Evolutionary conservation across 257 asterid genomes (phyloP).

Genomic region (Hygrophila difformis): DNA sequence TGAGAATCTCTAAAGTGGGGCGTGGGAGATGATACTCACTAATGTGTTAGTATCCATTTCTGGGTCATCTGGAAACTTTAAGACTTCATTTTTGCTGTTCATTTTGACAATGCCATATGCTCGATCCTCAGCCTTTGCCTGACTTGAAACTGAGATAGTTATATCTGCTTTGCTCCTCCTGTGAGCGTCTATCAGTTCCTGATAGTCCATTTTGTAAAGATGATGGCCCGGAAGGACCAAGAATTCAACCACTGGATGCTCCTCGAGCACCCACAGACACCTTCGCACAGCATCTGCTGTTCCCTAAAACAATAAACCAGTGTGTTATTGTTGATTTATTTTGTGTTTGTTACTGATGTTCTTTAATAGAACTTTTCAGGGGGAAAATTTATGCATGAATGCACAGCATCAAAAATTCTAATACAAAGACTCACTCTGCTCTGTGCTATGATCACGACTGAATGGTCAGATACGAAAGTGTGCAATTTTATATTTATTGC

Average conservation of each 20-base stretch:
- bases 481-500: no score
- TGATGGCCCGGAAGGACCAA: constrained; percentile 87
- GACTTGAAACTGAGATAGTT: constrained; percentile 40
- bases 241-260: constrained; percentile 45
- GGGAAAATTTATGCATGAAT: no score
- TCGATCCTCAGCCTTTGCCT: constrained; percentile 22
- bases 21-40: constrained; percentile 28
- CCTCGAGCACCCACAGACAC: constrained; percentile 73
- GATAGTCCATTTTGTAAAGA: constrained; percentile 79
- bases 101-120: constrained; percentile 48
- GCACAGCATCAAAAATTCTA: no score
- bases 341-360: no score
- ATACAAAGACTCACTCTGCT: no score
- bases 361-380: no score
- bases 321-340: no score
- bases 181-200: constrained; percentile 47
- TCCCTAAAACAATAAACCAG: no score
- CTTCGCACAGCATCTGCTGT: constrained; percentile 83
- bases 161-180: constrained; percentile 37
- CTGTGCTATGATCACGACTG: no score
- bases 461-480: no score
- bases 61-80: constrained; percentile 30
- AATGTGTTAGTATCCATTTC: constrained; percentile 10
- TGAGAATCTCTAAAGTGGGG: no score
- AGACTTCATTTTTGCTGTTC: constrained; percentile 35